Conservation (phyloP, 257 asterid species). For the Lycium ferocissimum region DNA sequence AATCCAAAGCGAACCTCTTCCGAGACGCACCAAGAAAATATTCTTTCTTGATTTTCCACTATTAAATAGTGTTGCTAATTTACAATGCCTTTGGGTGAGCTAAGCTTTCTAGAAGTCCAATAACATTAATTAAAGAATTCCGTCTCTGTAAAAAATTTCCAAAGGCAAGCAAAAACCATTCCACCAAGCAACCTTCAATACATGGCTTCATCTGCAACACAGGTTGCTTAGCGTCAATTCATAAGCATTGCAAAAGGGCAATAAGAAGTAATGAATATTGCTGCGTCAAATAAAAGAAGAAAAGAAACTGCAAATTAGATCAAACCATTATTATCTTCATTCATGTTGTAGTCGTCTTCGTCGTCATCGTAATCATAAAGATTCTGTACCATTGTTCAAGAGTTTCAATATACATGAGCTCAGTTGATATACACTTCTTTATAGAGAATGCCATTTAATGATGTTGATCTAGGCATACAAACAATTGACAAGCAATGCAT, state of each 20-base stretch:
- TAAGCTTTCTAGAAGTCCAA: background rate
- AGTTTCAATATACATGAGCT: constrained; percentile 16
- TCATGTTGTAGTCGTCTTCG: constrained; percentile 73
- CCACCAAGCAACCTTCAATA: constrained; percentile 20
- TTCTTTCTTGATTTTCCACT: background rate
- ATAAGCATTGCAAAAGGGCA: background rate
- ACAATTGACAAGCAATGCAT: background rate
- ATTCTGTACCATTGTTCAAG: constrained; percentile 43
- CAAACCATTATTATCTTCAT: constrained; percentile 60
- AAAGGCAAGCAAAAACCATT: background rate
- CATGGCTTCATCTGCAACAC: constrained; percentile 18
- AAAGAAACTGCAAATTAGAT: background rate
- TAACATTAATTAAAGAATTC: background rate
- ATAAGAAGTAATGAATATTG: background rate
- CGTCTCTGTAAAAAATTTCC: background rate
- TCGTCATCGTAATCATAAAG: constrained; percentile 69
- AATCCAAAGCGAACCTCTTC: background rate
- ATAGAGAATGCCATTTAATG: background rate
- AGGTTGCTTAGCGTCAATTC: background rate
- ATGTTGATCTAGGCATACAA: background rate
- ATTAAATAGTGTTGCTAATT: background rate
- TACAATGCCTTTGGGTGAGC: background rate
- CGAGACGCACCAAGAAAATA: background rate
- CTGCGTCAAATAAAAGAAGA: constrained; percentile 24
- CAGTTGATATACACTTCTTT: background rate